phyloP scores from a whole-genome alignment of 805 yeast species.

The Grigorovia yakushimaensis region DNA sequence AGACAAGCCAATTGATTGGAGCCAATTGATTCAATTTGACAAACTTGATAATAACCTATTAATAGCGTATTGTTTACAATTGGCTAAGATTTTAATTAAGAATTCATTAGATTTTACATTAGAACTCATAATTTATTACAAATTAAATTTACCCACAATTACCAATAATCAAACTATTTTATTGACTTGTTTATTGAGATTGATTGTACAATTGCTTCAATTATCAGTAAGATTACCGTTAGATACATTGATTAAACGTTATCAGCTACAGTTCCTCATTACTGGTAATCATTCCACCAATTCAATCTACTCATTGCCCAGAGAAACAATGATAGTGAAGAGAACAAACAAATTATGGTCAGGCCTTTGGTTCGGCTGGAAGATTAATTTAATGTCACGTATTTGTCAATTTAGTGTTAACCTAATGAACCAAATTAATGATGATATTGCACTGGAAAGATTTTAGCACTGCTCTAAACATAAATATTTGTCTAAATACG shows the following conservation, averaged over 20 bases:
- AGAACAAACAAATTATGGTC: slow-evolving; percentile 5
- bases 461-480: slow-evolving; percentile 24
- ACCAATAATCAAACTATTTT: slow-evolving; percentile 2
- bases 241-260: slow-evolving; percentile 76
- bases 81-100: slow-evolving; percentile 2
- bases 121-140: slow-evolving; percentile 7
- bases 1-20: neutral
- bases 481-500: slow-evolving; percentile 1
- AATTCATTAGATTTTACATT: slow-evolving; percentile 6
- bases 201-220: slow-evolving; percentile 56
- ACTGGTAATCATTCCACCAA: neutral
- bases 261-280: slow-evolving; percentile 58
- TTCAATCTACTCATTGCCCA: neutral
- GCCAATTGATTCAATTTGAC: neutral
- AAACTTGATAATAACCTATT: slow-evolving; percentile 1
- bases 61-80: neutral
- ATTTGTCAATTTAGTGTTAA: slow-evolving; percentile 77
- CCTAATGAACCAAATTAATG: slow-evolving; percentile 42
- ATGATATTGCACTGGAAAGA: slow-evolving; percentile 34
- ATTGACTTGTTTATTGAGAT: slow-evolving; percentile 32
- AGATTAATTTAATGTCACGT: slow-evolving; percentile 69
- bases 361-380: slow-evolving; percentile 81
- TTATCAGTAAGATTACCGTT: slow-evolving; percentile 73
- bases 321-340: slow-evolving; percentile 4
- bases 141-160: slow-evolving; percentile 1